Evolutionary conservation across 2,329 filamentous ascomycete genomes (phyloP).

Genomic region (Scedosporium minutisporum): DNA sequence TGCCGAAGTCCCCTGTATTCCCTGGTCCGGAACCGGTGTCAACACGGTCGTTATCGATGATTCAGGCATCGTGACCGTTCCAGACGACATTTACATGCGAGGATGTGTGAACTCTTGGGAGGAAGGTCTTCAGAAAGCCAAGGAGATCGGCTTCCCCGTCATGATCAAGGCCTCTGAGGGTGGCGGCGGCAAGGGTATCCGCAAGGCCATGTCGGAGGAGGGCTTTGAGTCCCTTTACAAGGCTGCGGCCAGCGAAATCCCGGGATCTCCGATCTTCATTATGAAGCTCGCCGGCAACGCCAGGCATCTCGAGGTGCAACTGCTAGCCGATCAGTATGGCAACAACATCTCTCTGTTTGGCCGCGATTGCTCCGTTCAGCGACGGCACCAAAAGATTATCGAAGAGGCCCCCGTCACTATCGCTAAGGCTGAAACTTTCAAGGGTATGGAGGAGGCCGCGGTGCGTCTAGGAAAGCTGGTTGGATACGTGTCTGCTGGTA

Average conservation of each 20-base stretch:
- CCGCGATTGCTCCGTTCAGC: slow-evolving; percentile 96
- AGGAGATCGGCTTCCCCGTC: slow-evolving; percentile 91
- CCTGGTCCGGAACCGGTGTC: slow-evolving; percentile 96
- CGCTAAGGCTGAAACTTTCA: slow-evolving; percentile 80
- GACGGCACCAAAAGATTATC: slow-evolving; percentile 98
- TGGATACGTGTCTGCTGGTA: slow-evolving; percentile 97
- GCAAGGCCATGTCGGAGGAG: slow-evolving; percentile 80
- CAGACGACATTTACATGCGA: slow-evolving; percentile 74
- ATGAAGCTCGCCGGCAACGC: slow-evolving; percentile 99
- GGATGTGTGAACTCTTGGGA: slow-evolving; percentile 85
- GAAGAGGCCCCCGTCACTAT: slow-evolving; percentile 98
- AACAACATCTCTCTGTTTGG: slow-evolving; percentile 99
- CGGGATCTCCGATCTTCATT: slow-evolving; percentile 98
- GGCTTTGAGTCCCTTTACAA: slow-evolving; percentile 84
- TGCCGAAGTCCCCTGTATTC: slow-evolving; percentile 90
- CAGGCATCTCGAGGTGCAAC: slow-evolving; percentile 91
- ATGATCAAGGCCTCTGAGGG: slow-evolving; percentile 99
- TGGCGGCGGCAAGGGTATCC: slow-evolving; percentile 97
- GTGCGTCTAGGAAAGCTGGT: slow-evolving; percentile 89
- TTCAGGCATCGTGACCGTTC: slow-evolving; percentile 83
- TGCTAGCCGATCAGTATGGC: slow-evolving; percentile 96
- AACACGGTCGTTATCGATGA: slow-evolving; percentile 69
- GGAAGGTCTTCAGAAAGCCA: slow-evolving; percentile 79
- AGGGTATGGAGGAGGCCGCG: slow-evolving; percentile 91
- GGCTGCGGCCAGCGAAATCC: slow-evolving; percentile 93